These are phyloP conservation scores for Solanum virginianum DNA, from an alignment of 257 asterid genomes.

Conservation along the genomic window DNA sequence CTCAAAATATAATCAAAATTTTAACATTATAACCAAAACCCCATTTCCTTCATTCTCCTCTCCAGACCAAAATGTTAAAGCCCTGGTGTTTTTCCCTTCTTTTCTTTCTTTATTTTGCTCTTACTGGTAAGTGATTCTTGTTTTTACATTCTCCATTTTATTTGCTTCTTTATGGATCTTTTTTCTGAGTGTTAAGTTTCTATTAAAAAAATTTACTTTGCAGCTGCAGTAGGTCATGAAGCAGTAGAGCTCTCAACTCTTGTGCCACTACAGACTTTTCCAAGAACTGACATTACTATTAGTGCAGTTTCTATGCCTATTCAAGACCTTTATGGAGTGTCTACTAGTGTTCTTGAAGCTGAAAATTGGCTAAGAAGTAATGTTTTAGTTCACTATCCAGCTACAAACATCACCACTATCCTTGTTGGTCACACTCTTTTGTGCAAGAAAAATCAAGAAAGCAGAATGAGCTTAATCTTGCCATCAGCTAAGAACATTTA, in stretches of 20 bases:
- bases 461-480: constrained; percentile 17
- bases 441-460: constrained; percentile 25
- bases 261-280: constrained; percentile 3
- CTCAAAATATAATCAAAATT: neutral
- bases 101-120: neutral
- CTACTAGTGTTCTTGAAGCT: constrained; percentile 52
- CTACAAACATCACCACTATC: constrained; percentile 42
- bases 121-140: neutral
- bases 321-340: constrained; percentile 32
- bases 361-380: constrained; percentile 59
- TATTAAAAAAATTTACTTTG: neutral
- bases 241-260: constrained; percentile 31
- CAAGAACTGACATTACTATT: constrained; percentile 1
- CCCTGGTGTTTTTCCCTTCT: neutral
- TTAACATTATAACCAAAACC: neutral
- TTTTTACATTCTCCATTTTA: neutral
- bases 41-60: neutral
- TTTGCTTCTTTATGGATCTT: neutral
- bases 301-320: constrained; percentile 40
- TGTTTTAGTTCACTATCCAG: constrained; percentile 59
- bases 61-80: neutral
- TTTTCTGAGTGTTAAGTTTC: neutral
- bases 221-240: constrained; percentile 36
- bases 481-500: constrained; percentile 63
- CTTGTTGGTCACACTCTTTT: constrained; percentile 39